Base-by-base conservation (phyloP, 2,329 filamentous ascomycete species). In the Trichoderma gracile region DNA sequence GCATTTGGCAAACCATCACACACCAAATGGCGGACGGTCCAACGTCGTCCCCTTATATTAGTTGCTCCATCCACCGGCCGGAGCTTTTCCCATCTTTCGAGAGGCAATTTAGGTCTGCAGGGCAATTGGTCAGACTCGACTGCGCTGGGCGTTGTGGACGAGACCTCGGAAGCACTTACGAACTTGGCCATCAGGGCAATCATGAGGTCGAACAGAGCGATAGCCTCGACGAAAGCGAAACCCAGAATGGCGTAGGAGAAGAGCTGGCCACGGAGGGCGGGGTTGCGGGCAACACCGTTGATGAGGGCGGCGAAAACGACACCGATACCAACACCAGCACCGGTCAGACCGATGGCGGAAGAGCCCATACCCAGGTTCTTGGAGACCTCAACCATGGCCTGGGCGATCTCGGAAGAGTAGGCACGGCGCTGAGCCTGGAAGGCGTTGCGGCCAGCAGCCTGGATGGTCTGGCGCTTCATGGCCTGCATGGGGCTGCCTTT, bases 201-300 rank as follows among this genome's bases (percentile, higher is more conserved):
- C 90, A 93, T 93, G 78, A 92, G 88, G 78, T 92, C 89, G 89
- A 92, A 92, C 78, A 92, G 88, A 89, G 89, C 90, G 75, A 91
- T 92, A 83, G 92, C 91, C 81, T 95, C 92, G 81, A 93, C 91
- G 89, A 95, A 95, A 79, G 91, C 92, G 85, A 95, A 95, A 85
- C 92, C 91, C 78, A 95, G 85, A 90, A 95, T 94, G 87, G 91
- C 91, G 84, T 95, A 94, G 74, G 90, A 91, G 90, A 95, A 96
- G 78, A 96, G 91, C 88, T 96, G 92, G 80, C 91, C 92, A 84
- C 91, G 90, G 84, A 96, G 91, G 78, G 90, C 90, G 78, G 92
- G 92, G 91, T 96, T 96, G 85, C 92, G 91, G 85, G 92, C 91
- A 80, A 95, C 91, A 84, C 88, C 88, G 82, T 91, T 89, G 78